phyloP scores from a whole-genome alignment of 228 moss, liverwort and hornwort species.

The Sphagnum fallax region DNA sequence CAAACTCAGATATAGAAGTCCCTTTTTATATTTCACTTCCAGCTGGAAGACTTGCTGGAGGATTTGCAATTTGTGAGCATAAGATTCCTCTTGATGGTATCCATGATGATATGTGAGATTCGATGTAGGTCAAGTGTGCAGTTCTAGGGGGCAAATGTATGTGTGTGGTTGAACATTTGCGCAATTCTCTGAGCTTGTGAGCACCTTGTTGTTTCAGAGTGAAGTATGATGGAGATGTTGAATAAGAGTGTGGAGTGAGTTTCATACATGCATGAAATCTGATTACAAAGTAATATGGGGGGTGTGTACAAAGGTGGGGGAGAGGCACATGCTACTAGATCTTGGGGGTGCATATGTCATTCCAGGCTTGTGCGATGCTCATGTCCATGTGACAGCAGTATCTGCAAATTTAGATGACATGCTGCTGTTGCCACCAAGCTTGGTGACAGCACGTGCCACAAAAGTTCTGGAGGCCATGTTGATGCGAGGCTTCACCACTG shows the following conservation, averaged over 20 bases:
- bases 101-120: too few species aligned
- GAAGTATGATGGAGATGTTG: too few species aligned
- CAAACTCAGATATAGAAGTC: too few species aligned
- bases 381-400: slow-evolving; percentile 38
- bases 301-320: background rate
- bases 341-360: slow-evolving; percentile 21
- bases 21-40: too few species aligned
- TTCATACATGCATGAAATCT: background rate
- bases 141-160: background rate
- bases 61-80: too few species aligned
- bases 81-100: too few species aligned
- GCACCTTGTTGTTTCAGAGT: too few species aligned
- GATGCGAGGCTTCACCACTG: slow-evolving; percentile 63
- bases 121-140: too few species aligned
- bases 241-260: too few species aligned
- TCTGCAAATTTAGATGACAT: slow-evolving; percentile 50
- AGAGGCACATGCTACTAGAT: slow-evolving; percentile 15
- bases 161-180: background rate
- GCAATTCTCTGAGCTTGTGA: too few species aligned
- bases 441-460: slow-evolving; percentile 44
- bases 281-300: background rate
- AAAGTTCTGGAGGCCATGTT: slow-evolving; percentile 34
- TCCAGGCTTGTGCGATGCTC: slow-evolving; percentile 33
- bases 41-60: too few species aligned
- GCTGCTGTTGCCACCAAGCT: slow-evolving; percentile 36